Evolutionary conservation across 2,329 filamentous ascomycete genomes (phyloP).

Genomic region (Ilyonectria destructans): DNA sequence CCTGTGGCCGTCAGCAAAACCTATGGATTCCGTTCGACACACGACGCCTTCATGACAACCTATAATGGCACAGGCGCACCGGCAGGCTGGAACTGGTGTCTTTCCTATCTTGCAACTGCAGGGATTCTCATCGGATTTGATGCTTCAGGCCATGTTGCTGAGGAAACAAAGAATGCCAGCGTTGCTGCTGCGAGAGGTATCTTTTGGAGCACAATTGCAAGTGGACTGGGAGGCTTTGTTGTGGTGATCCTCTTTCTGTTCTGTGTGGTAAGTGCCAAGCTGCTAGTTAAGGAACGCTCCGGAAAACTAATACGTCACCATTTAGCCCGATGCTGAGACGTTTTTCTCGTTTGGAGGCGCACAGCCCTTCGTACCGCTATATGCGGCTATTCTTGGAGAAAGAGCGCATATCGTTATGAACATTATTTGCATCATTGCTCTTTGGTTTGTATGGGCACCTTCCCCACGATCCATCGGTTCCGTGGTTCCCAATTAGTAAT

Average conservation of each 20-base stretch:
- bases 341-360: constrained; percentile 69
- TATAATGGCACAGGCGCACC: constrained; percentile 72
- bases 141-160: constrained; percentile 73
- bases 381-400: constrained; percentile 69
- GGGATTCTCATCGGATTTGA: constrained; percentile 75
- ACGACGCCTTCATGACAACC: constrained; percentile 74
- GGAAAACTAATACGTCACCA: background rate
- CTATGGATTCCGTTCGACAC: constrained; percentile 71
- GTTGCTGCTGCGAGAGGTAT: constrained; percentile 72
- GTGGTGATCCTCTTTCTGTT: constrained; percentile 74
- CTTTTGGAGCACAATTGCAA: constrained; percentile 73
- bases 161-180: constrained; percentile 73
- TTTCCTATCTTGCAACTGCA: constrained; percentile 74
- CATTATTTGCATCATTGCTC: constrained; percentile 66
- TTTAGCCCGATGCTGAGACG: constrained; percentile 66
- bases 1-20: constrained; percentile 71
- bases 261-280: constrained; percentile 62
- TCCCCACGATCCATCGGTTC: background rate
- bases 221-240: constrained; percentile 69
- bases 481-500: background rate
- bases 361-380: constrained; percentile 73
- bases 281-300: too few relatives aligned
- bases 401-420: constrained; percentile 75
- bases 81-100: constrained; percentile 75
- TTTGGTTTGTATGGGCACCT: constrained; percentile 64